These are phyloP conservation scores for Nicotiana obtusifolia DNA, from an alignment of 257 asterid species.

Conservation along the genomic window DNA sequence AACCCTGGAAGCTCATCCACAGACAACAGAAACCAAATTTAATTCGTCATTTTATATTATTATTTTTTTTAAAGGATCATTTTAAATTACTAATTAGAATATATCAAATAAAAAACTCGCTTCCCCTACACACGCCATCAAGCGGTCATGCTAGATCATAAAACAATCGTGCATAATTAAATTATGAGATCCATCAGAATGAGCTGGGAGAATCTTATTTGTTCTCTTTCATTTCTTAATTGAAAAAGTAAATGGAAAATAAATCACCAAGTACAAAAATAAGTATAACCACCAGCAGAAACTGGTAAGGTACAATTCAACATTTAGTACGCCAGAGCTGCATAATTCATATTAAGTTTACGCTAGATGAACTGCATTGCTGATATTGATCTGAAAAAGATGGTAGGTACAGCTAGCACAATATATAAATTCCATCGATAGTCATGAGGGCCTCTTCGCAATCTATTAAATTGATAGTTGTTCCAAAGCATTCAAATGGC, in stretches of 20 bases:
- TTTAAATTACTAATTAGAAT: too few species aligned
- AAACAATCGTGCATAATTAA: background rate
- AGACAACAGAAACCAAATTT: background rate
- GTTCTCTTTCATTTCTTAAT: background rate
- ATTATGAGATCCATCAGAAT: background rate
- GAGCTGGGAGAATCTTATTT: background rate
- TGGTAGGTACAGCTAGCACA: background rate
- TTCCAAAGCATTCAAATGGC: background rate
- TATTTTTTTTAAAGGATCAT: background rate
- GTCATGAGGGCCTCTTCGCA: background rate
- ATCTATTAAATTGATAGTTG: background rate
- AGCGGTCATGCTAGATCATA: constrained; percentile 2
- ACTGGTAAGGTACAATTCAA: background rate
- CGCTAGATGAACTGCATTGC: background rate
- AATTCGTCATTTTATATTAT: background rate
- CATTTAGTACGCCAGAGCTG: background rate
- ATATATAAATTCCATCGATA: background rate
- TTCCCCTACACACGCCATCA: background rate
- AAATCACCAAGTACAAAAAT: background rate
- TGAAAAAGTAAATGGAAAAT: background rate
- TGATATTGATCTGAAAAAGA: background rate
- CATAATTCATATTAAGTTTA: background rate
- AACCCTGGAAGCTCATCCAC: constrained; percentile 45
- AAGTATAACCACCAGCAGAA: background rate
- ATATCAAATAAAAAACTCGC: background rate